Evolutionary conservation across 305 asterid genomes (phyloP), one percentile per base, ranked within the genome.

Genomic region (Fraxinus latifolia): DNA sequence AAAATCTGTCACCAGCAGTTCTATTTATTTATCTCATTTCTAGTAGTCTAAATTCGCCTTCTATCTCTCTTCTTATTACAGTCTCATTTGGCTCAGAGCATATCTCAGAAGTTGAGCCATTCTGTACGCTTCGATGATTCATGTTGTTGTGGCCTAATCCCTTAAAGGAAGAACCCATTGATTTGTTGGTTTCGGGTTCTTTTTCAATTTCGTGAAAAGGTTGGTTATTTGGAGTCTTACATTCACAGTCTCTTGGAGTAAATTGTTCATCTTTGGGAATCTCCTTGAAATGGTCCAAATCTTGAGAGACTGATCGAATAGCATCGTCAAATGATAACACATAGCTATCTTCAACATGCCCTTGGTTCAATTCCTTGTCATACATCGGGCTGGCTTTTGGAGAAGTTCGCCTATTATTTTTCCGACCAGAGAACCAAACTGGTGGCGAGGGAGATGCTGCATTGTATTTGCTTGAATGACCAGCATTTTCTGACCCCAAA

Each of bases 301-400:
- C 99, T 73, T 91, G 98, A 86, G 99, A 92, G 50, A 93, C 97
- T 0, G 97, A 91, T 71, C 96, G 90, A 79, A 96, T 91, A 37
- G 97, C 98, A 76, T 96, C 97, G 89, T 96, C 99, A 79, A 92
- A 96, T 21, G 98, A 96, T 80, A 96, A 82, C 73, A 89, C 91
- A 21, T 89, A 85, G 15, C 68, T 81, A 47, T 90, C 89, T 32
- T 89, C 93, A 74, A 62, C 80, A 21, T 74, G 87, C n/a, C 89
- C 89, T 5, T 85, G 81, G 84, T 91, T 91, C 78, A 78, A 75
- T 81, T 89, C 92, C 84, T 85, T 90, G 76, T 88, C 91, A 53
- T 93, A 92, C 78, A 88, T 70, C 5, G 97, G 95, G 88, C 97
- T 91, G 86, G 91, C 90, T 80, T 85, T 91, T 21, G 99, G 98